Percentiles rank a stretch among this genome's conserved stretches.
phyloP scores from a whole-genome alignment of 192 early-diverging fungal species.

The Coemansia sp. region DNA sequence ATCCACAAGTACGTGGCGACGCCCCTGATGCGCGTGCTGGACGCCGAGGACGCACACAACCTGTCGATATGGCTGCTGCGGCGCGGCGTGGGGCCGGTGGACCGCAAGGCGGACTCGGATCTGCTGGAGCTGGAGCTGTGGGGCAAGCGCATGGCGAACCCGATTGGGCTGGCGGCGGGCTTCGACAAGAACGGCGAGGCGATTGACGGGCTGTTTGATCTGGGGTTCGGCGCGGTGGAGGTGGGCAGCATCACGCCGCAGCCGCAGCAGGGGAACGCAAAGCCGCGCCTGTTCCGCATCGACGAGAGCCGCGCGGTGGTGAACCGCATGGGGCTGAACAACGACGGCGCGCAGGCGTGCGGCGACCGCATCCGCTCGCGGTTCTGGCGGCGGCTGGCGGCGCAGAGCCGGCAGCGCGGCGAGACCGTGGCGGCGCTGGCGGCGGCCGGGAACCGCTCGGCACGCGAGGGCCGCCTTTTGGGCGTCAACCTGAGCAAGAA shows the following conservation, averaged over 20 bases:
- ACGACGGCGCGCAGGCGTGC: conserved; percentile 67
- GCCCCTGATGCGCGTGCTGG: conserved; percentile 69
- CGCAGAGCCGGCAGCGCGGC: conserved; percentile 50
- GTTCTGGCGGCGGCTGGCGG: conserved; percentile 61
- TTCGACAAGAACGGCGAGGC: conserved; percentile 92
- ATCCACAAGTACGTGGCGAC: conserved; percentile 64
- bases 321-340: conserved; percentile 91
- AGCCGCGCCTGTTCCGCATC: conserved; percentile 83
- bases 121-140: conserved; percentile 64
- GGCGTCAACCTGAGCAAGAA: conserved; percentile 91
- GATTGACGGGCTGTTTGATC: conserved; percentile 74
- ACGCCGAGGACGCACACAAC: conserved; percentile 75
- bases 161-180: conserved; percentile 85
- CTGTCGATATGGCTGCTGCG: conserved; percentile 61
- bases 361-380: conserved; percentile 67
- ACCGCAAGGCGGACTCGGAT: conserved; percentile 57
- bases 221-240: conserved; percentile 91
- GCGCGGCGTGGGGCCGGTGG: conserved; percentile 61
- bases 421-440: conserved; percentile 49
- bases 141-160: conserved; percentile 72
- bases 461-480: conserved; percentile 59
- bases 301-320: conserved; percentile 71
- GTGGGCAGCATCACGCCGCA: conserved; percentile 84
- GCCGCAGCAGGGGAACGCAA: conserved; percentile 84
- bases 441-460: conserved; percentile 55